Conservation (phyloP, 129 eudicot species). For the Centaurea solstitialis region DNA sequence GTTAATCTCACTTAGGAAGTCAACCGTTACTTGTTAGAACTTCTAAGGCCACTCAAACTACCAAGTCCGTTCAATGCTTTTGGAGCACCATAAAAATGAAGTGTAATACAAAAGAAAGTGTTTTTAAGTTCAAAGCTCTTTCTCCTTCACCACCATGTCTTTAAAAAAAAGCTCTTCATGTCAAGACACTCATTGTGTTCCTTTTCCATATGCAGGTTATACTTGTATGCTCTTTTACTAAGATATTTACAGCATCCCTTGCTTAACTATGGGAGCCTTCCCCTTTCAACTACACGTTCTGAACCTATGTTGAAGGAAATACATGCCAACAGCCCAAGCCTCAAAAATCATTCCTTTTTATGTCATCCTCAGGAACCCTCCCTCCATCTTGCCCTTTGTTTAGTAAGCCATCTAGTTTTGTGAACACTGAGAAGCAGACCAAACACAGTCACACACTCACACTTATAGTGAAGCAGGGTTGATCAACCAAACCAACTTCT, state of each 20-base stretch:
- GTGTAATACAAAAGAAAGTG: not conserved
- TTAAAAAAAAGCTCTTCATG: not conserved
- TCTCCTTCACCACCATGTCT: not conserved
- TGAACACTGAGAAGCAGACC: too few relatives aligned
- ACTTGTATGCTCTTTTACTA: not conserved
- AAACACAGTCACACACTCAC: not conserved
- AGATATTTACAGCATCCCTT: not conserved
- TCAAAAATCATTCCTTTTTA: too few relatives aligned
- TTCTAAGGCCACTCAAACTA: not conserved
- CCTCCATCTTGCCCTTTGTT: too few relatives aligned
- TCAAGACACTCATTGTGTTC: not conserved
- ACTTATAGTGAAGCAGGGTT: not conserved
- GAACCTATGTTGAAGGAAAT: too few relatives aligned
- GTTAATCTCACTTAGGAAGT: not conserved
- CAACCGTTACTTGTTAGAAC: not conserved
- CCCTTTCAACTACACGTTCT: not conserved
- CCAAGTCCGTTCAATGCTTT: not conserved
- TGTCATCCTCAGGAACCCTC: too few relatives aligned
- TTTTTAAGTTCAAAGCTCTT: too few relatives aligned
- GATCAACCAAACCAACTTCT: constrained; percentile 1
- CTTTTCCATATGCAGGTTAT: not conserved
- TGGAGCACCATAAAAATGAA: not conserved
- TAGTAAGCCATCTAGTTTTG: too few relatives aligned
- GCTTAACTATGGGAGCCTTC: not conserved
- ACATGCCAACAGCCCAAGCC: too few relatives aligned